phyloP scores from a whole-genome alignment of 2,329 filamentous ascomycete genomes.

The Ascochyta clinopodiicola region DNA sequence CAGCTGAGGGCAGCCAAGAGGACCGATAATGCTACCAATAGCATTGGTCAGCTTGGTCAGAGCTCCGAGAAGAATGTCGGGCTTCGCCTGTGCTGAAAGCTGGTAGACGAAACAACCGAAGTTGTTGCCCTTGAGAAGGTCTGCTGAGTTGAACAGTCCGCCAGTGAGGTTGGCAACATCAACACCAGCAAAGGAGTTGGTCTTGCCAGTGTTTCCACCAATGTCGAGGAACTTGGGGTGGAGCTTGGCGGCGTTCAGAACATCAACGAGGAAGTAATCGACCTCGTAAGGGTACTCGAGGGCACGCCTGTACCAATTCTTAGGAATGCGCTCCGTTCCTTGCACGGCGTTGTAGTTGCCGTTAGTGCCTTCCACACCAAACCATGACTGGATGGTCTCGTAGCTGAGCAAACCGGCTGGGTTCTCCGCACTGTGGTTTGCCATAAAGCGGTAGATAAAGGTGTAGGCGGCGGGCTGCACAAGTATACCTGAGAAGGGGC shows the following conservation, averaged over 20 bases:
- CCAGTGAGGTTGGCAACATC: slow-evolving; percentile 25
- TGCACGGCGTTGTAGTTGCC: slow-evolving; percentile 27
- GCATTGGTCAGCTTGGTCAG: slow-evolving; percentile 22
- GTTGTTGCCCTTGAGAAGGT: slow-evolving; percentile 25
- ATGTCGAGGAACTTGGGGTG: slow-evolving; percentile 33
- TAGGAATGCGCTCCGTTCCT: slow-evolving; percentile 27
- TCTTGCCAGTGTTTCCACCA: slow-evolving; percentile 32
- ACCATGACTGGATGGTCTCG: slow-evolving; percentile 32
- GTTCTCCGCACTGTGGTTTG: slow-evolving; percentile 29
- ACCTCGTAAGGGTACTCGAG: slow-evolving; percentile 31
- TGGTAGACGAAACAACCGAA: slow-evolving; percentile 27
- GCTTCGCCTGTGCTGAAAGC: slow-evolving; percentile 29
- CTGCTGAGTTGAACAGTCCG: slow-evolving; percentile 22
- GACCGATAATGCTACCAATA: slow-evolving; percentile 22
- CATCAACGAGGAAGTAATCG: slow-evolving; percentile 29
- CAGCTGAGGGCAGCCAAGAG: slow-evolving; percentile 26
- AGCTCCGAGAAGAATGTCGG: slow-evolving; percentile 26
- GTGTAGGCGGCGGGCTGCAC: slow-evolving; percentile 37
- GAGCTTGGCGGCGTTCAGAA: slow-evolving; percentile 23
- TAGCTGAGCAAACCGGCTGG: slow-evolving; percentile 22
- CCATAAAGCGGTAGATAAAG: slow-evolving; percentile 38
- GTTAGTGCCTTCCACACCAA: slow-evolving; percentile 25
- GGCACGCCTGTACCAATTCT: slow-evolving; percentile 33
- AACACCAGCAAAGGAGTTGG: slow-evolving; percentile 30
- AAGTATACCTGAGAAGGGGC: slow-evolving; percentile 29